Base-by-base conservation (phyloP, 1,284 basidiomycete species). In the Pseudozyma sp. region DNA sequence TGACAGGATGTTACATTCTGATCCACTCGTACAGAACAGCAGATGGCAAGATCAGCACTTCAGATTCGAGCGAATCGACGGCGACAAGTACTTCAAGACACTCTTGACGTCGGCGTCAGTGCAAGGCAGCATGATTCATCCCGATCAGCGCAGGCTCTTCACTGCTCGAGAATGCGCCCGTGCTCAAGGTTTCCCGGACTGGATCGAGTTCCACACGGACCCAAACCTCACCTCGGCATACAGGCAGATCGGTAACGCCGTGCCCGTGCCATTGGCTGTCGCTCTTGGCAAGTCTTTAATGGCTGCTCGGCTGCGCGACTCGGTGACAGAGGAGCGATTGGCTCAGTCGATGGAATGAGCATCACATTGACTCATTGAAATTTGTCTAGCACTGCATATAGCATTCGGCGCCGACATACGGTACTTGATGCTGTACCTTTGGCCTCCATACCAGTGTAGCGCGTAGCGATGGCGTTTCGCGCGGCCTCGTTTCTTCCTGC, bases 201-300 rank as follows among this genome's bases (percentile, higher is more conserved):
- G 58, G 56, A 54, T 75, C 19, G 46, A 54, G 7, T 75, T 75
- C 17, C 24, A 31, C 6, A 54, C 56, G 9, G 63, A 62, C 30
- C 14, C 24, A 0, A 66, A 57, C 19, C 44, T 75, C 2, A 16
- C 10, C 4, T 69, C 59, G 2, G 72, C 68, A 3, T 66, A 70
- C 45, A 39, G 51, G 13, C 68, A 75, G 64, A 75, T 75, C 11
- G 72, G 72, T 7, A 75, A 75, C 44, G 68, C 68, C 5, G 72
- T 75, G 0, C 56, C 68, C 1, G 44, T 75, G 0, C 72, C 72
- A 0, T 63, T 75, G 1, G 52, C 59, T 5, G 47, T 55, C 10
- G 64, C 63, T 0, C 8, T 68, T 3, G 69, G 64, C 17, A 48
- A 42, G 6, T 53, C 60, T 2, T 4, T 72, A 14, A 51, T 46